phyloP scores from a whole-genome alignment of 306 rosid genomes.

The Fagus sylvatica region DNA sequence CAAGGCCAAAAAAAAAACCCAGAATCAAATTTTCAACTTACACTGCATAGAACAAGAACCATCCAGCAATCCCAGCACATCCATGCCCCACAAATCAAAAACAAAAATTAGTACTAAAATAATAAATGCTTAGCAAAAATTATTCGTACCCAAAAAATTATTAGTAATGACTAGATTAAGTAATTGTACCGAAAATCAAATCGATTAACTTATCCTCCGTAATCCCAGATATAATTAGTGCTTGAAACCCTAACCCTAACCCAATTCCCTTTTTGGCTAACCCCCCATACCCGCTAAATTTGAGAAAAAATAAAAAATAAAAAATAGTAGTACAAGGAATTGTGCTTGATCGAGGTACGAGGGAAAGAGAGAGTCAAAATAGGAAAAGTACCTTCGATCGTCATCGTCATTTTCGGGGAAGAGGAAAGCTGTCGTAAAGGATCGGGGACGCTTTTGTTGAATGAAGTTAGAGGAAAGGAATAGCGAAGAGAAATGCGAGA shows the following conservation, averaged over 20 bases:
- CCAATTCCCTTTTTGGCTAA: neutral
- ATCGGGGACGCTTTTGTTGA: neutral
- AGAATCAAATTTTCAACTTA: conserved; percentile 49
- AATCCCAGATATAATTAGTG: neutral
- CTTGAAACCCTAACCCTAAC: conserved; percentile 27
- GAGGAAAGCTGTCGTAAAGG: conserved; percentile 5
- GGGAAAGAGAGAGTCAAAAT: neutral
- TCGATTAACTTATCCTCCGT: neutral
- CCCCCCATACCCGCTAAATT: conserved; percentile 4
- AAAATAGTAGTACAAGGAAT: neutral
- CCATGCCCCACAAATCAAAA: conserved; percentile 32
- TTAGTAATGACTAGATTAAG: neutral
- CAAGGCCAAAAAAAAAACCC: conserved; percentile 15
- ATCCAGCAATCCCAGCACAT: conserved; percentile 18
- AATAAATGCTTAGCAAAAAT: neutral
- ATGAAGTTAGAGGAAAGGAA: neutral
- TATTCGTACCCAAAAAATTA: neutral
- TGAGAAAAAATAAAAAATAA: neutral
- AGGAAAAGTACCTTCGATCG: conserved; percentile 39
- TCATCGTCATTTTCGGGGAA: conserved; percentile 45
- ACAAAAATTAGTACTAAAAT: conserved; percentile 30
- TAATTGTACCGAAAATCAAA: neutral
- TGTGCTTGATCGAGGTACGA: neutral
- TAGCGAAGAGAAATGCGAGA: neutral
- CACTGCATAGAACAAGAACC: conserved; percentile 60